Conservation (phyloP, 441 rosid species). For the Hypseocharis bilobata region DNA sequence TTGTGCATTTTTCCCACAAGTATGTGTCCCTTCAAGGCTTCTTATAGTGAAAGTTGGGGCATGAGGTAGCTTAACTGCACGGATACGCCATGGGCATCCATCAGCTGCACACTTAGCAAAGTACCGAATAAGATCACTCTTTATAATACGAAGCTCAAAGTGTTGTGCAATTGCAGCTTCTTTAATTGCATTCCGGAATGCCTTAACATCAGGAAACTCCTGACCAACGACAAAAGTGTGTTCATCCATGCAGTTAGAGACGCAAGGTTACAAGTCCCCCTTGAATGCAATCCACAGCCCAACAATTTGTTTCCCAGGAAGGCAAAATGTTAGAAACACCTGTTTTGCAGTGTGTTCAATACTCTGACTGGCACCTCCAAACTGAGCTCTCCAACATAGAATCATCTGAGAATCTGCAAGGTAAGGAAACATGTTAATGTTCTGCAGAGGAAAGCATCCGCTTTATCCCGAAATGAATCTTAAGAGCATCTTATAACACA, state of each 20-base stretch:
- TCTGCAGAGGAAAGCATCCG: neutral
- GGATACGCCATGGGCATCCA: conserved; percentile 54
- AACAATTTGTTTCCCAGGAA: neutral
- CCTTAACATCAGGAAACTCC: conserved; percentile 54
- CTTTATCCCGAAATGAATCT: neutral
- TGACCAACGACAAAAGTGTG: conserved; percentile 39
- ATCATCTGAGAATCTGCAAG: conserved; percentile 22
- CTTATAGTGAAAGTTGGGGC: conserved; percentile 41
- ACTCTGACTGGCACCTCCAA: neutral
- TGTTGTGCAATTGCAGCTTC: conserved; percentile 56
- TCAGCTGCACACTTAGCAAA: conserved; percentile 54
- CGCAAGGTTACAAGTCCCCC: conserved; percentile 18
- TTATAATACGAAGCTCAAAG: conserved; percentile 48
- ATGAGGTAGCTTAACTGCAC: conserved; percentile 45
- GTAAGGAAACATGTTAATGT: conserved; percentile 15
- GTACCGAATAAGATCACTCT: conserved; percentile 45
- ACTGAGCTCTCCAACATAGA: conserved; percentile 6
- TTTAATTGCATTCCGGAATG: conserved; percentile 45
- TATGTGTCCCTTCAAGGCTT: conserved; percentile 45
- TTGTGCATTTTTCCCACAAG: conserved; percentile 48
- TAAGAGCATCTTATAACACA: neutral
- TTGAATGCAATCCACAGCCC: conserved; percentile 4
- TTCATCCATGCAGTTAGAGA: conserved; percentile 30
- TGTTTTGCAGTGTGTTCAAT: neutral
- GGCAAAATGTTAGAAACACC: conserved; percentile 2